Base-by-base conservation (phyloP, 805 yeast species). In the Barnettozyma vustinii region DNA sequence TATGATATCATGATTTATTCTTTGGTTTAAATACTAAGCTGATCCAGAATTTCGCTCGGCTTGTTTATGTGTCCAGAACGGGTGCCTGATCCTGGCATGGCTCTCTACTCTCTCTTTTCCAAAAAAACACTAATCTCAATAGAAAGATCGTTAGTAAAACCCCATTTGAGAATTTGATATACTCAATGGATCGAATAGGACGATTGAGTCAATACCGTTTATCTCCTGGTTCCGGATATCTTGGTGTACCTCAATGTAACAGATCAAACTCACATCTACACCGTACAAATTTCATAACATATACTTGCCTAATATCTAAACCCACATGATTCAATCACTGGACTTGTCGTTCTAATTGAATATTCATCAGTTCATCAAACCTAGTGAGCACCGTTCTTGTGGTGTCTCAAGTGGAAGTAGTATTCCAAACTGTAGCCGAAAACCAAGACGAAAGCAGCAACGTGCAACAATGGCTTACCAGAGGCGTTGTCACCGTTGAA, bases 401-500 rank as follows among this genome's bases (percentile, higher is more conserved):
- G 79, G 64, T 78, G 83, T 65, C 81, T 73, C 65, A 79, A 81
- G 76, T 92, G 97, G 83, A 88, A 81, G 77, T 84, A 86, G 82
- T 91, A 91, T 76, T 91, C 97, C 74, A 88, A 75, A 56, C 89
- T 77, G 85, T 91, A 91, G 64, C 97, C 97, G 52, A 87, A 74
- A 56, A 79, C 67, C 59, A 88, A 68, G 69, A 89, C 69, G 67
- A 78, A 79, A 50, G 79, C 64, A 53, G 89, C 84, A 59, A 83
- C 74, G 73, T 90, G 96, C 60, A 87, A 64, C 62, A 87, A 75
- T 66, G 96, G 96, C 69, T 78, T 81, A 67, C 90, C 95, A 45
- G 87, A 76, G 57, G 91, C 92, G 63, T 86, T 84, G 58, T 82
- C 88, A 60, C 86, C 89, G 64, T 85, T 87, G 64, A 86, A 84